A percentile compares a stretch with the other conserved stretches of the same genome.
Evolutionary conservation across 2,329 filamentous ascomycete genomes (phyloP).

Genomic region (Paraphoma chrysanthemicola): DNA sequence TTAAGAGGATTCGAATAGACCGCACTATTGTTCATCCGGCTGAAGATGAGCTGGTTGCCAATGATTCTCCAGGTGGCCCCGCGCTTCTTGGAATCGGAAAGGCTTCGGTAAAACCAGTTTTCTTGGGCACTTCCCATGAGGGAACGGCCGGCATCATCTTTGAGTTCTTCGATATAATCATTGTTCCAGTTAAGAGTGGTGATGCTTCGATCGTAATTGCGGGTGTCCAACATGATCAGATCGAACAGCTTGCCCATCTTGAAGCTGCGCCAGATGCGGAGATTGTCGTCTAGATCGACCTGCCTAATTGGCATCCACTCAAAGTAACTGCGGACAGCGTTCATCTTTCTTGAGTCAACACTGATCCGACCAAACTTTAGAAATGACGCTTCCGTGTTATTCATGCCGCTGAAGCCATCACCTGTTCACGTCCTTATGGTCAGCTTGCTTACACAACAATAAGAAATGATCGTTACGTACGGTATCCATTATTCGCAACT

Average conservation of each 20-base stretch:
- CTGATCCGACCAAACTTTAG: constrained; percentile 47
- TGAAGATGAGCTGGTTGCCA: constrained; percentile 67
- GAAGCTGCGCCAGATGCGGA: constrained; percentile 52
- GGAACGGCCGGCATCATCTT: constrained; percentile 68
- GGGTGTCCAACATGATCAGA: constrained; percentile 52
- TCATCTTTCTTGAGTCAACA: constrained; percentile 55
- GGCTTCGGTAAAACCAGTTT: constrained; percentile 62
- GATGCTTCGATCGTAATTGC: constrained; percentile 49
- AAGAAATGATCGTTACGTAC: constrained; percentile 7
- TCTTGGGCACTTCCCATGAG: constrained; percentile 76
- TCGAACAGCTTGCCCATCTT: constrained; percentile 50
- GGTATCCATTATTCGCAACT: constrained; percentile 51
- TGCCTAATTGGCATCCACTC: constrained; percentile 56
- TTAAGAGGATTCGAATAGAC: constrained; percentile 42
- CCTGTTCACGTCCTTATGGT: background rate
- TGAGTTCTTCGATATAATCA: constrained; percentile 65
- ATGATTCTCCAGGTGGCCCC: constrained; percentile 73
- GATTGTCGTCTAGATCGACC: constrained; percentile 54
- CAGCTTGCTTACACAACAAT: background rate
- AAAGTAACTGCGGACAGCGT: constrained; percentile 54
- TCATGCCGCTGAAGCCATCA: constrained; percentile 49
- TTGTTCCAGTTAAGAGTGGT: constrained; percentile 56
- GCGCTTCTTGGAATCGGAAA: constrained; percentile 63
- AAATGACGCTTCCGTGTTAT: constrained; percentile 54
- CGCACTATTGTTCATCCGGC: constrained; percentile 33